Percentiles rank a stretch among this genome's conserved stretches.
These are phyloP conservation scores for Dichotomocladium elegans DNA, from an alignment of 371 early-diverging fungal genomes.

Conservation along the genomic window DNA sequence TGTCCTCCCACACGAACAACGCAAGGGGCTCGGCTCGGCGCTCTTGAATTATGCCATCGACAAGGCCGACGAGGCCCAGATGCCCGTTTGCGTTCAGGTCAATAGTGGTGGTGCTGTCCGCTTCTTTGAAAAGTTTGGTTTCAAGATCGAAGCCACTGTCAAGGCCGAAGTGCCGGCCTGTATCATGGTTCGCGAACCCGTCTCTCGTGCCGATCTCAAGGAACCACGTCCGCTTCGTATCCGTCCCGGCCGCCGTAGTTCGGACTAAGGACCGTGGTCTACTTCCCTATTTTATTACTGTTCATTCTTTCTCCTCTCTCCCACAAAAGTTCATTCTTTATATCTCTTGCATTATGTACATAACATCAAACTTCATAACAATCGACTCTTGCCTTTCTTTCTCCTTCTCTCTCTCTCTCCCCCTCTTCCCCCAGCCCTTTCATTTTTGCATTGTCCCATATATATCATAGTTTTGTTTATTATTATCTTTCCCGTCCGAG, in stretches of 20 bases:
- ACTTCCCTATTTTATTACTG: too few relatives aligned
- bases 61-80: conserved; percentile 73
- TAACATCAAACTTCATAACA: too few relatives aligned
- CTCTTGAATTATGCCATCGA: conserved; percentile 31
- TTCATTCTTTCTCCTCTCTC: too few relatives aligned
- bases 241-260: conserved; percentile 37
- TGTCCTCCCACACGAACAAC: conserved; percentile 39
- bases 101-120: conserved; percentile 86
- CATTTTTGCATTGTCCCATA: too few relatives aligned
- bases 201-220: background rate
- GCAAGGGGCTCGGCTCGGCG: conserved; percentile 36
- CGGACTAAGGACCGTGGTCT: conserved; percentile 16
- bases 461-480: too few relatives aligned
- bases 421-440: too few relatives aligned
- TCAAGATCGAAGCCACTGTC: conserved; percentile 19
- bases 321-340: too few relatives aligned
- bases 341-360: too few relatives aligned
- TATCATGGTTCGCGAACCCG: conserved; percentile 35
- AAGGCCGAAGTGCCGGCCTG: conserved; percentile 12
- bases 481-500: too few relatives aligned
- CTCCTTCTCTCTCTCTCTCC: too few relatives aligned
- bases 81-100: conserved; percentile 76
- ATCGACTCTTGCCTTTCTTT: too few relatives aligned
- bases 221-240: conserved; percentile 22
- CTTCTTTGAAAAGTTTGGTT: conserved; percentile 45